These are phyloP conservation scores for Candida yuanshanica DNA, from an alignment of 805 yeast species.

Conservation along the genomic window DNA sequence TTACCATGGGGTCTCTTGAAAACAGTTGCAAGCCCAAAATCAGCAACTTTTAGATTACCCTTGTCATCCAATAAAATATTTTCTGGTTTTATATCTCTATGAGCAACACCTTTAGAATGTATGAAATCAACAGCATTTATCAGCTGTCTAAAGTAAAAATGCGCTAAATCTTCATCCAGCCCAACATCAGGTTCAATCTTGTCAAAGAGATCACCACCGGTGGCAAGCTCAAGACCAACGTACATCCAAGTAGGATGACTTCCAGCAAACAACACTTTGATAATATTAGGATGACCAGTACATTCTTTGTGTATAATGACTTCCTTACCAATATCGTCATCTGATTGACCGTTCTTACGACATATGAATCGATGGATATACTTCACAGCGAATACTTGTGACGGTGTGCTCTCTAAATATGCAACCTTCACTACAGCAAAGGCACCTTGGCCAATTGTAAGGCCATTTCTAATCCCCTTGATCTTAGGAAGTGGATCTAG, in stretches of 20 bases:
- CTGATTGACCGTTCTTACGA: conserved; percentile 29
- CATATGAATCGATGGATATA: conserved; percentile 42
- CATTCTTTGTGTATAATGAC: conserved; percentile 54
- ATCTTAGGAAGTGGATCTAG: conserved; percentile 44
- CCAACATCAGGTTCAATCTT: conserved; percentile 75
- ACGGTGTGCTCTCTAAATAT: conserved; percentile 26
- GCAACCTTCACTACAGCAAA: conserved; percentile 61
- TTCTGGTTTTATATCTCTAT: conserved; percentile 66
- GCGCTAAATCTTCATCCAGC: conserved; percentile 59
- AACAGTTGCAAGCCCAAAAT: conserved; percentile 69
- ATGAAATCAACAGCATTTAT: conserved; percentile 53
- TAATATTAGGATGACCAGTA: conserved; percentile 53
- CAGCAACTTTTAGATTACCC: conserved; percentile 70
- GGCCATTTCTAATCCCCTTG: conserved; percentile 40
- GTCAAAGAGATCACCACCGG: conserved; percentile 73
- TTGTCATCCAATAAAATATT: conserved; percentile 54
- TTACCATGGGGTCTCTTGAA: conserved; percentile 45
- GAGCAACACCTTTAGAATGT: conserved; percentile 62
- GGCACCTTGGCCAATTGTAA: conserved; percentile 61
- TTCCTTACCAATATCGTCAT: conserved; percentile 44
- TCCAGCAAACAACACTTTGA: conserved; percentile 48
- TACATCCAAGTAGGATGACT: conserved; percentile 53
- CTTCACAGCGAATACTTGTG: conserved; percentile 48
- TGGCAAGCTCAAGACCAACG: conserved; percentile 63
- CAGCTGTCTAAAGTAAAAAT: conserved; percentile 63